Base-by-base conservation (phyloP, 192 early-diverging fungal genomes). In the Gonapodya prolifera region DNA sequence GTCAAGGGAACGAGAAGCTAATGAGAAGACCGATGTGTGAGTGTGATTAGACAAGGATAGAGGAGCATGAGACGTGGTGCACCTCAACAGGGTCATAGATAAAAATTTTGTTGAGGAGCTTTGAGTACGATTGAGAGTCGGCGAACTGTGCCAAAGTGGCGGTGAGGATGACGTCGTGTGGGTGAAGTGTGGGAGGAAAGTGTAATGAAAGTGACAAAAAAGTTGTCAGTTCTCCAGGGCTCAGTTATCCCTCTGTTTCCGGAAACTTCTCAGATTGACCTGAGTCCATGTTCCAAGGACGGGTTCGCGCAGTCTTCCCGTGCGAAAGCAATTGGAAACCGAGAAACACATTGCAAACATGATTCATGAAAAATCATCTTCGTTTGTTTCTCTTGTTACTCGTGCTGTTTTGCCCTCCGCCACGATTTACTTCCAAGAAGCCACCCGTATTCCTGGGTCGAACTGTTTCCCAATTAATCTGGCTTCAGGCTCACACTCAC, bases 121-220 rank as follows among this genome's bases (percentile, higher is more conserved):
- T 85, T 30, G 82, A 78, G 78, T 90, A 92, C 1, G 86, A 89
- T 71, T 84, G 86, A 0, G 87, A 85, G 76, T 93, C 91, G 28
- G 18, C 2, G 28, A 73, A 32, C 71, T 73, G 16, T 73, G 71
- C n/a, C 45, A 69, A n/a, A 69, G n/a, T n/a, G n/a, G n/a, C n/a
- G n/a, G n/a, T n/a, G n/a, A n/a, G n/a, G n/a, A n/a, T n/a, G n/a
- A n/a, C n/a, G n/a, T n/a, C n/a, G n/a, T n/a, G n/a, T n/a, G n/a
- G n/a, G n/a, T n/a, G n/a, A n/a, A n/a, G n/a, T n/a, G n/a, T n/a
- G n/a, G n/a, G n/a, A n/a, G n/a, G n/a, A n/a, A n/a, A n/a, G n/a
- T n/a, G n/a, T n/a, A n/a, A n/a, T n/a, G n/a, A n/a, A n/a, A n/a
- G n/a, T n/a, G n/a, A n/a, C n/a, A n/a, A n/a, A n/a, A n/a, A n/a